phyloP scores from a whole-genome alignment of 2,329 filamentous ascomycete genomes.

The Nigrospora osmanthi region DNA sequence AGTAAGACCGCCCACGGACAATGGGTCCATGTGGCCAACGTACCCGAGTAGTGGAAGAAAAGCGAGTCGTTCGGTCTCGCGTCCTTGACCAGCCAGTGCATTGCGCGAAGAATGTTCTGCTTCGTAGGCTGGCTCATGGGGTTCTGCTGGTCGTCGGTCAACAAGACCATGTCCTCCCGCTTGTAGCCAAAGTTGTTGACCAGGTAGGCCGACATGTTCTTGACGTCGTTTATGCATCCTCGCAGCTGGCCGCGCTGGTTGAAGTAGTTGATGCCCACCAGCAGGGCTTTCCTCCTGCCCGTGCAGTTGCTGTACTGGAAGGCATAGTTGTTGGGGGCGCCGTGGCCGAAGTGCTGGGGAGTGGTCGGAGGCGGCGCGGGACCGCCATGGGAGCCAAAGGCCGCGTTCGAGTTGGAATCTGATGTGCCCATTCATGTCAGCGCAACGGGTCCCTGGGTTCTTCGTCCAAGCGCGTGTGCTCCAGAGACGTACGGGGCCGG shows the following conservation, averaged over 20 bases:
- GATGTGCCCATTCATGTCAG: slow-evolving; percentile 32
- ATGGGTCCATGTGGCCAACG: background rate
- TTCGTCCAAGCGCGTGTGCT: background rate
- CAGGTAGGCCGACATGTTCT: slow-evolving; percentile 91
- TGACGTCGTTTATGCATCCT: slow-evolving; percentile 95
- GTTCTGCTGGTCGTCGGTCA: slow-evolving; percentile 95
- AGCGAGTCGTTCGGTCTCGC: slow-evolving; percentile 87
- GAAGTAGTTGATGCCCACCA: slow-evolving; percentile 97
- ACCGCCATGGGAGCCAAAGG: slow-evolving; percentile 46
- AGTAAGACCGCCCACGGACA: background rate
- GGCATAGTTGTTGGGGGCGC: slow-evolving; percentile 70
- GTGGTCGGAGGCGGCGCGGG: slow-evolving; percentile 60
- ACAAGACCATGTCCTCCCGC: slow-evolving; percentile 91
- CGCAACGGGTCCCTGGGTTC: slow-evolving; percentile 3
- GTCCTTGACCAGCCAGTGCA: slow-evolving; percentile 97
- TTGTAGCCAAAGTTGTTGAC: slow-evolving; percentile 87
- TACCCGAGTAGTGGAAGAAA: slow-evolving; percentile 96
- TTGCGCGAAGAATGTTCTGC: slow-evolving; percentile 86
- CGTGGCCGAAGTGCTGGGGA: slow-evolving; percentile 68
- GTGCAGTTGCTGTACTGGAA: slow-evolving; percentile 93
- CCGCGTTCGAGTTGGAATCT: slow-evolving; percentile 42
- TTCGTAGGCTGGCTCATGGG: slow-evolving; percentile 96
- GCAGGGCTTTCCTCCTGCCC: slow-evolving; percentile 76
- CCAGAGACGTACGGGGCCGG: slow-evolving; percentile 35
- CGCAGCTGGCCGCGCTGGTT: slow-evolving; percentile 82